Evolutionary conservation across 2,329 filamentous ascomycete genomes (phyloP).

Genomic region (Trichoderma gracile): DNA sequence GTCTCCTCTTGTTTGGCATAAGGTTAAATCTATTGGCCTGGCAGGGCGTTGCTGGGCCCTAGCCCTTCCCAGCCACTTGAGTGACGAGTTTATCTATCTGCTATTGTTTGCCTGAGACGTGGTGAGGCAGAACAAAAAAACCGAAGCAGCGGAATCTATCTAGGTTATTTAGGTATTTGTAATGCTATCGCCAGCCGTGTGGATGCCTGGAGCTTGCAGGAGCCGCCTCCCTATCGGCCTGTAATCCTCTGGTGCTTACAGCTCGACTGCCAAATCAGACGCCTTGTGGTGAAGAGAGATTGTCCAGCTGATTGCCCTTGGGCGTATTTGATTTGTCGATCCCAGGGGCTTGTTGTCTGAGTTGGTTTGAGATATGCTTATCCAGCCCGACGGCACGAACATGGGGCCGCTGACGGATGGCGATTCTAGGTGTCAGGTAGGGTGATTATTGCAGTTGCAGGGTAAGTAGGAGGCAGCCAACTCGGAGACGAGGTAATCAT

Average conservation of each 20-base stretch:
- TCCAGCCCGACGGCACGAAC: slow-evolving; percentile 5
- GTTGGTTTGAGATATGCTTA: slow-evolving; percentile 24
- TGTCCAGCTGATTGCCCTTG: neutral
- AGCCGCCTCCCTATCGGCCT: too few relatives aligned
- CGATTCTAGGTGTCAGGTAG: neutral
- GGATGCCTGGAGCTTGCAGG: too few relatives aligned
- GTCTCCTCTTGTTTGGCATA: slow-evolving; percentile 14
- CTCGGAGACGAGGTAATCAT: neutral
- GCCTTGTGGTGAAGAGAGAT: too few relatives aligned
- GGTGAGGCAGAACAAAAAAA: neutral
- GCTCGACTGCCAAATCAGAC: too few relatives aligned
- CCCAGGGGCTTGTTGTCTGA: neutral
- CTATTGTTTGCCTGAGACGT: too few relatives aligned
- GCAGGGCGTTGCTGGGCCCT: slow-evolving; percentile 1
- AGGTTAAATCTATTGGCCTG: slow-evolving; percentile 22
- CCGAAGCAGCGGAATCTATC: neutral
- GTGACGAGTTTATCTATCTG: neutral
- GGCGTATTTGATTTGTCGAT: neutral
- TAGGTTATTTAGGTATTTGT: neutral
- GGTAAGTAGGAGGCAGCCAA: slow-evolving; percentile 7
- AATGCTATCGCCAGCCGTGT: neutral
- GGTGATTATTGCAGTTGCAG: neutral
- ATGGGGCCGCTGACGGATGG: neutral
- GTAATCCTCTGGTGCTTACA: neutral
- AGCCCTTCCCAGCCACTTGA: neutral